Conservation (phyloP, 257 asterid genomes). For the Ajuga chamaepitys region DNA sequence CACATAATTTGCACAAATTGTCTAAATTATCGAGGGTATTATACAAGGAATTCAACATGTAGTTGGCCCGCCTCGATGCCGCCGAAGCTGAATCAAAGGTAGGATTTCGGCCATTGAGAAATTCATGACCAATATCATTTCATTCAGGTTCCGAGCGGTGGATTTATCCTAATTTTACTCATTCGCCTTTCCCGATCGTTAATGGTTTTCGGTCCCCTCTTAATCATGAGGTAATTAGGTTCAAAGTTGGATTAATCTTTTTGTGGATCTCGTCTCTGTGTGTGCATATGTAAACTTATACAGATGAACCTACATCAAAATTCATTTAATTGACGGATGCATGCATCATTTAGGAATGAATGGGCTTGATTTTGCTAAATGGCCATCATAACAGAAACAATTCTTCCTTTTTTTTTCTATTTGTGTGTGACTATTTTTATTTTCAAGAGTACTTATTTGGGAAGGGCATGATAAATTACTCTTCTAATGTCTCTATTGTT, state of each 20-base stretch:
- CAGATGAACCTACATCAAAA: constrained; percentile 7
- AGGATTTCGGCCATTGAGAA: no score
- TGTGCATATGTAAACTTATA: not conserved
- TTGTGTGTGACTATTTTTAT: no score
- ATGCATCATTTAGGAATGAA: not conserved
- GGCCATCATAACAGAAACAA: not conserved
- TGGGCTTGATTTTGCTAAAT: not conserved
- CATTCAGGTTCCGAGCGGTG: constrained; percentile 52
- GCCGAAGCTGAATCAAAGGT: no score
- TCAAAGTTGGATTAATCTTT: constrained; percentile 12
- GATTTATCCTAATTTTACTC: constrained; percentile 41
- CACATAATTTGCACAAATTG: no score
- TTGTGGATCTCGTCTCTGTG: not conserved
- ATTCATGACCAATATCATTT: no score
- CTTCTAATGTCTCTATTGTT: not conserved
- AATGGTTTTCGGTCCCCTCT: constrained; percentile 60
- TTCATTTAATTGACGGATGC: constrained; percentile 10
- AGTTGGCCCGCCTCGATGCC: no score
- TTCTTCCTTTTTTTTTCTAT: not conserved
- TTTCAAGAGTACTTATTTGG: no score
- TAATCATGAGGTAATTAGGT: constrained; percentile 43
- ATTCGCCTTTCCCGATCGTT: constrained; percentile 50
- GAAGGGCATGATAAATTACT: not conserved
- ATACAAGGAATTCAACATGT: no score
- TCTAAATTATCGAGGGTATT: no score